Conservation (phyloP, 352 stramenopile genomes). For the Phytophthora sp. region DNA sequence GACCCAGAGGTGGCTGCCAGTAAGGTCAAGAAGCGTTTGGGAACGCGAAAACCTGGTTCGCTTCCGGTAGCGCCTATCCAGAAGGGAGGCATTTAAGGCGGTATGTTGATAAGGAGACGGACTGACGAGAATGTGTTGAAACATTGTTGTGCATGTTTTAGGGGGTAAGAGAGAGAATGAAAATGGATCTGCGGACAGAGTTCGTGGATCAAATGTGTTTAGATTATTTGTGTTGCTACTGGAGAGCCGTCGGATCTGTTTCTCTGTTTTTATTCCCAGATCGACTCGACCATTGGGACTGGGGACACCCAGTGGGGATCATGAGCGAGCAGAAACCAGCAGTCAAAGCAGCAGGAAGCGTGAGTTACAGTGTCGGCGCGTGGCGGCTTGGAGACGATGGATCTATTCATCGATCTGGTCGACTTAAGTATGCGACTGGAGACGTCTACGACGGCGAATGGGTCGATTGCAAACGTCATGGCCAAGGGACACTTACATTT, state of each 20-base stretch:
- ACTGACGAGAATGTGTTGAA: constrained; percentile 30
- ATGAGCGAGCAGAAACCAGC: constrained; percentile 18
- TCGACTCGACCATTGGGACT: too few species aligned
- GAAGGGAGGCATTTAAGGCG: constrained; percentile 69
- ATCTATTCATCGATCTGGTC: constrained; percentile 71
- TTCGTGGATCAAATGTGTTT: constrained; percentile 24
- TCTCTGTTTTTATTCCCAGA: constrained; percentile 8
- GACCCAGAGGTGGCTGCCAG: constrained; percentile 74
- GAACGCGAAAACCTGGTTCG: constrained; percentile 64
- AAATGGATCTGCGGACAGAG: constrained; percentile 24
- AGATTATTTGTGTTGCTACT: constrained; percentile 15
- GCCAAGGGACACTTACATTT: constrained; percentile 63
- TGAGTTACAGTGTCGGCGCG: constrained; percentile 70
- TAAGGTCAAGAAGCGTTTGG: constrained; percentile 81
- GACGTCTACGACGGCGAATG: constrained; percentile 89
- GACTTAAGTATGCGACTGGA: constrained; percentile 74
- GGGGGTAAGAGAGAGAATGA: constrained; percentile 32
- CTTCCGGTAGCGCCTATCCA: constrained; percentile 70
- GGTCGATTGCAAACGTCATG: constrained; percentile 81
- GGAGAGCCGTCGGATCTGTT: constrained; percentile 26
- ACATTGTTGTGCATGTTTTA: constrained; percentile 41
- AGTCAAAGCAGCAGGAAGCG: constrained; percentile 29
- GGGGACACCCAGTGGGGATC: too few species aligned
- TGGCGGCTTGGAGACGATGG: constrained; percentile 79
- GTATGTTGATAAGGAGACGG: constrained; percentile 17